Evolutionary conservation across 2,329 filamentous ascomycete species (phyloP).

Genomic region (Diplocarpon mali): DNA sequence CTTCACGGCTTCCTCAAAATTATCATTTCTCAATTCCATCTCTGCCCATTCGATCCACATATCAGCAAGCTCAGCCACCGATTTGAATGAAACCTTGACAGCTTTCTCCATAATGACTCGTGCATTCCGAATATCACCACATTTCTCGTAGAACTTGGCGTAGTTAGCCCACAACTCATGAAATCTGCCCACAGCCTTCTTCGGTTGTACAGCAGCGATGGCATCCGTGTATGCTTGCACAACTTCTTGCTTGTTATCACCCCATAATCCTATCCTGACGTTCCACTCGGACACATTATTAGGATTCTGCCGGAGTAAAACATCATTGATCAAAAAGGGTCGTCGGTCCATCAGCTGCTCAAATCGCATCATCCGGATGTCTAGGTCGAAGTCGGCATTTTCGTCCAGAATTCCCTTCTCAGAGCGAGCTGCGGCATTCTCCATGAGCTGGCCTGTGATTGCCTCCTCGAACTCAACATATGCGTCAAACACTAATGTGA

Average conservation of each 20-base stretch:
- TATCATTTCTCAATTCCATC: conserved; percentile 91
- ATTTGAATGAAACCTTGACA: conserved; percentile 95
- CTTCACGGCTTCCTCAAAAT: conserved; percentile 86
- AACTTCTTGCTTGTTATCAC: conserved; percentile 80
- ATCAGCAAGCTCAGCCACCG: conserved; percentile 90
- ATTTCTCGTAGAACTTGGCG: conserved; percentile 90
- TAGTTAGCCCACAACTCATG: conserved; percentile 95
- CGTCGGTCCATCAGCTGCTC: conserved; percentile 96
- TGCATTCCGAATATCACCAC: conserved; percentile 73
- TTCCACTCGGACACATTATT: conserved; percentile 96
- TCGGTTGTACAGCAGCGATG: conserved; percentile 84
- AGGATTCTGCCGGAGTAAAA: conserved; percentile 87
- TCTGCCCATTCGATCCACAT: conserved; percentile 99
- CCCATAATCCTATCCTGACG: conserved; percentile 92
- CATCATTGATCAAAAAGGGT: conserved; percentile 93
- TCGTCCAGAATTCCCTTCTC: conserved; percentile 69
- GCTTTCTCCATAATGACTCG: conserved; percentile 95
- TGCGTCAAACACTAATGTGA: conserved; percentile 90
- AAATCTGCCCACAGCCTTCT: conserved; percentile 87
- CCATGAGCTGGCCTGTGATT: conserved; percentile 84
- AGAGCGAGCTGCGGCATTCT: conserved; percentile 69
- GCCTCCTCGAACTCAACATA: conserved; percentile 97
- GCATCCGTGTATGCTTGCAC: conserved; percentile 92
- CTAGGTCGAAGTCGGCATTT: conserved; percentile 83
- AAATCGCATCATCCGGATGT: conserved; percentile 95